Base-by-base conservation (phyloP, 352 stramenopile genomes). In the Phytopythium chamaehyphon region DNA sequence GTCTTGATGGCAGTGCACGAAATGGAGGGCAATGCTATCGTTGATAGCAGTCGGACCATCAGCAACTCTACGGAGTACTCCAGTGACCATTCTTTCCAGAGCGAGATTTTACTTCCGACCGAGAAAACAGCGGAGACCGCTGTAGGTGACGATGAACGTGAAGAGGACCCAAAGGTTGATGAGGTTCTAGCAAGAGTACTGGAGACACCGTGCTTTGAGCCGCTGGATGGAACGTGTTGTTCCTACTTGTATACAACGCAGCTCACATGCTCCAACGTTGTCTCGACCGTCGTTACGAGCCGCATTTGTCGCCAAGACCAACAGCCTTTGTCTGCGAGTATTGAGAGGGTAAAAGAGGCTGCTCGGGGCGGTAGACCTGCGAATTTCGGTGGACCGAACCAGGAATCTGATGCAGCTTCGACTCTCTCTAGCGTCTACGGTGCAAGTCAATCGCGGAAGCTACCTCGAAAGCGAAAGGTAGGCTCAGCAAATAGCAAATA, bases 261-360 rank as follows among this genome's bases (percentile, higher is more conserved):
- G 54, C 70, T 88, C 42, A 85, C 73, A 26, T 75, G 64, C 22
- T 85, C 78, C 9, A 86, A 80, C 47, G 71, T 88, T 47, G 68
- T 86, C 31, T 84, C 78, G 9, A 87, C 74, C 0, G 69, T 78
- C 22, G 73, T 87, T 40, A 90, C 76, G 10, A 62, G 66, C 6
- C 49, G 70, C 33, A 51, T 40, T 26, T 21, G 23, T 0, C n/a
- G 40, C 5, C n/a, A 15, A 6, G 47, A 44, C 15, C 18, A 43
- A 2, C 2, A 15, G 19, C 4, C 31, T 6, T 16, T 21, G 0
- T 26, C 26, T 8, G 21, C 44, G 9, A 50, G 44, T 14, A 50
- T 50, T 19, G 24, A 50, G 15, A 26, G 44, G 3, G 26, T 39
- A 10, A 50, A 50, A 31, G 44, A 50, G 24, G 44, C 44, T 8